These are phyloP conservation scores for Aspergillus sojae DNA, from an alignment of 2,329 filamentous ascomycete genomes.

Conservation along the genomic window DNA sequence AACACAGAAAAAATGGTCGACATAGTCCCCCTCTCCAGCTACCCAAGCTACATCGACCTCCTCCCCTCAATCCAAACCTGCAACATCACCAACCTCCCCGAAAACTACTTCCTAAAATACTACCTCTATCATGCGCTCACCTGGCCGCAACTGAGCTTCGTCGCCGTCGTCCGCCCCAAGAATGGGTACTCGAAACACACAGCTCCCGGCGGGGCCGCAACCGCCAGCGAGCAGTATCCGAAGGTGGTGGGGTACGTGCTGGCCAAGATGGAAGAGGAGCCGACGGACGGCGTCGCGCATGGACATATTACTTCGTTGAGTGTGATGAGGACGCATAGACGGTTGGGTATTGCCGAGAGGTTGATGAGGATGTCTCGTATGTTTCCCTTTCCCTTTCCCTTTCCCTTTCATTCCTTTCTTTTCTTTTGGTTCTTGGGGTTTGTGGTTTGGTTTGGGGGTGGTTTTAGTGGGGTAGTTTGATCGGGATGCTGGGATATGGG, in stretches of 20 bases:
- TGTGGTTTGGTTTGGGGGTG: too few relatives aligned
- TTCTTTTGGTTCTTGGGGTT: too few relatives aligned
- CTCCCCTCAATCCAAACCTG: slow-evolving; percentile 90
- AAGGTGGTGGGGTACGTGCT: slow-evolving; percentile 99
- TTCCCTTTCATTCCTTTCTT: too few relatives aligned
- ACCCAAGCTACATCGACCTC: slow-evolving; percentile 72
- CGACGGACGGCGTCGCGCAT: slow-evolving; percentile 83
- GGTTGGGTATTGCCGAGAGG: slow-evolving; percentile 92
- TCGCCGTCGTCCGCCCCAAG: slow-evolving; percentile 86
- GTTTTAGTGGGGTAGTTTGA: too few relatives aligned
- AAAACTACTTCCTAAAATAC: slow-evolving; percentile 99
- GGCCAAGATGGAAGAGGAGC: slow-evolving; percentile 99
- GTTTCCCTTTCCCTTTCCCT: too few relatives aligned
- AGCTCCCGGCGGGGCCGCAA: slow-evolving; percentile 54
- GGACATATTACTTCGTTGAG: slow-evolving; percentile 94
- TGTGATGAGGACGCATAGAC: slow-evolving; percentile 93
- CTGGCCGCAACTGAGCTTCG: slow-evolving; percentile 96
- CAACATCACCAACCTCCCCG: slow-evolving; percentile 97
- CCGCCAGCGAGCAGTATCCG: slow-evolving; percentile 64
- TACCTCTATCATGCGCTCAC: slow-evolving; percentile 98
- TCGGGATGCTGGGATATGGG: not conserved
- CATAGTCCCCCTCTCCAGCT: slow-evolving; percentile 51
- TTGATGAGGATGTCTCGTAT: slow-evolving; percentile 93
- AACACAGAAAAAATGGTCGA: slow-evolving; percentile 45
- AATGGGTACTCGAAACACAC: slow-evolving; percentile 73